phyloP scores from a whole-genome alignment of 2,329 filamentous ascomycete species.

The Cercospora brassicicola region DNA sequence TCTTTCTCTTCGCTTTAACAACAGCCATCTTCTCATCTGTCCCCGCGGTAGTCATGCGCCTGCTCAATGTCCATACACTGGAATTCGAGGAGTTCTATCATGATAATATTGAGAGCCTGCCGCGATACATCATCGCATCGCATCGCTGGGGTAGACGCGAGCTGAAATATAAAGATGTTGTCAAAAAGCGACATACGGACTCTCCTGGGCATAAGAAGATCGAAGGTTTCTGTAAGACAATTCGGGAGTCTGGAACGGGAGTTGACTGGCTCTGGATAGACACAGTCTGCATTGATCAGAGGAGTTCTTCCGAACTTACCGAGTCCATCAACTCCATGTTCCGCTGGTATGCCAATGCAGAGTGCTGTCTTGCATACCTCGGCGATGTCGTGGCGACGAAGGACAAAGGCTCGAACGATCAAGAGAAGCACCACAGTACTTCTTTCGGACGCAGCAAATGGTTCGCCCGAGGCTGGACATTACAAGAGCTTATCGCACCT shows the following conservation, averaged over 20 bases:
- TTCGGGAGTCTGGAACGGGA: background rate
- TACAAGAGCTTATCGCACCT: constrained; percentile 24
- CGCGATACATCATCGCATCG: constrained; percentile 19
- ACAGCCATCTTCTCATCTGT: background rate
- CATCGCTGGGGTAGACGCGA: constrained; percentile 17
- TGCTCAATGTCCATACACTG: constrained; percentile 14
- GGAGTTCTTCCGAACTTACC: constrained; percentile 15
- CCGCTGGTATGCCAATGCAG: constrained; percentile 21
- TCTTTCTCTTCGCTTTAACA: background rate
- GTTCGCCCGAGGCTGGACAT: constrained; percentile 30
- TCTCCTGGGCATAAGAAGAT: constrained; percentile 17
- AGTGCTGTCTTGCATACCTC: constrained; percentile 24
- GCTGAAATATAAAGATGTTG: constrained; percentile 12
- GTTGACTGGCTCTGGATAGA: constrained; percentile 26
- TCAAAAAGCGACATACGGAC: background rate
- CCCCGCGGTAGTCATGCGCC: background rate
- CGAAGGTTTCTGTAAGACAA: constrained; percentile 4
- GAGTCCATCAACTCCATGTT: constrained; percentile 28
- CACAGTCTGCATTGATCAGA: constrained; percentile 26
- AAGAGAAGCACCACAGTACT: background rate
- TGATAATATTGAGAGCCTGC: background rate
- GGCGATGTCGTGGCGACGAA: constrained; percentile 5
- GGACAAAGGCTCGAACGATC: background rate
- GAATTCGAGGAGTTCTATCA: constrained; percentile 10
- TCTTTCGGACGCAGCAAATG: constrained; percentile 16